Evolutionary conservation across 2,329 filamentous ascomycete species (phyloP).

Genomic region (Cladosporium cucumerinum): DNA sequence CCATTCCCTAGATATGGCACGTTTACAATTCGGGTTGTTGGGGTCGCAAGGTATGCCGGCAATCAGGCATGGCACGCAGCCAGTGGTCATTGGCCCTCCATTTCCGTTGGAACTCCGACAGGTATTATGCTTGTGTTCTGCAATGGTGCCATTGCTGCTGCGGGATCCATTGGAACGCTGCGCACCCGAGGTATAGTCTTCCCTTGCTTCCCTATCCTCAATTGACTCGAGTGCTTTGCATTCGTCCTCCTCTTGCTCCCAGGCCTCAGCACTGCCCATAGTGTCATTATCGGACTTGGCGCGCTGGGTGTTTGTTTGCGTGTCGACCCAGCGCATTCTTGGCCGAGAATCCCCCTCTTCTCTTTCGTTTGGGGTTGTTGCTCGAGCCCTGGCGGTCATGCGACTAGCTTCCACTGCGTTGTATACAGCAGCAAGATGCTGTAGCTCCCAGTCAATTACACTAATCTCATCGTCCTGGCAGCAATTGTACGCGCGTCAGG

Average conservation of each 20-base stretch:
- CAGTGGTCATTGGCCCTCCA: constrained; percentile 27
- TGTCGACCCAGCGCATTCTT: background rate
- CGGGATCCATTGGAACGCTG: background rate
- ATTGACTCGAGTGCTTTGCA: background rate
- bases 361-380: background rate
- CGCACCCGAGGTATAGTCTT: background rate
- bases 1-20: constrained; percentile 31
- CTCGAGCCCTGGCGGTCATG: background rate
- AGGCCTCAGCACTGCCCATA: background rate
- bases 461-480: background rate
- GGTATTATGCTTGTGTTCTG: background rate
- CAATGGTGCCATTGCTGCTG: background rate
- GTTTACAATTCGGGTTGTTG: constrained; percentile 27
- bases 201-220: background rate
- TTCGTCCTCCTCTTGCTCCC: background rate
- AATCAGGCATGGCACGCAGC: constrained; percentile 35
- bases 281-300: background rate
- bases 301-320: background rate
- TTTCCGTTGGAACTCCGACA: background rate
- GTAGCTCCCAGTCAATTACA: background rate
- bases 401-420: background rate
- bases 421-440: background rate
- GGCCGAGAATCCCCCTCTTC: background rate
- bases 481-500: background rate
- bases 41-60: constrained; percentile 30